Evolutionary conservation across 192 early-diverging fungal species (phyloP), one percentile per base, ranked within the genome.

Genomic region (Podochytrium sp.): DNA sequence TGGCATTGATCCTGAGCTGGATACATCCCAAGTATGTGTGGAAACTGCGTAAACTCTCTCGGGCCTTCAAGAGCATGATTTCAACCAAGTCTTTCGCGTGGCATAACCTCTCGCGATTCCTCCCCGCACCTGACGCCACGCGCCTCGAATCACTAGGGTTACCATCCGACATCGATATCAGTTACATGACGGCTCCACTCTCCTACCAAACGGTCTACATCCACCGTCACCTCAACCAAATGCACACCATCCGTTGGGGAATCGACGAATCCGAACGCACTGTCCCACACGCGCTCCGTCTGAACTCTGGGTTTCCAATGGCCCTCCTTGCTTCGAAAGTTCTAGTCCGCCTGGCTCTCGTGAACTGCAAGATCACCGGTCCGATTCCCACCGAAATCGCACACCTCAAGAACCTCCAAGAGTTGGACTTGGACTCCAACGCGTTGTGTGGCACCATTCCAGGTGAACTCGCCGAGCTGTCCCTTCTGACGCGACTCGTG

Each of bases 1-100:
- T 66, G 29, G 25, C 16, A 25, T 43, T 49, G 32, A 66, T 66
- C 23, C 25, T 66, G 47, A 42, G 64, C 43, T 66, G 64, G 64
- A 42, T 66, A 10, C 64, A 51, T 25, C 64, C 64, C 6, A 20
- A n/a, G 23, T 10, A 49, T 2, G 43, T 66, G 7, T 34, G 16
- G 20, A 16, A 42, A 10, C n/a, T 66, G 1, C 39, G 64, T 7
- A 16, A 23, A 49, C 20, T 66, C 23, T 49, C 42, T 10, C 20
- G 32, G 10, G 7, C n/a, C 30, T 66, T 66, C 47, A 7, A 66
- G 12, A n/a, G 16, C 16, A 18, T 18, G 41, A 23, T 49, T 12
- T 42, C 43, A 32, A 66, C 64, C n/a, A 16, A 18, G 1, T 25
- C 42, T 43, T 66, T 66, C 49, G 64, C 64, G 18, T 10, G 27